These are phyloP conservation scores for Pseudogymnoascus verrucosus DNA, from an alignment of 2,329 filamentous ascomycete genomes.

Conservation along the genomic window DNA sequence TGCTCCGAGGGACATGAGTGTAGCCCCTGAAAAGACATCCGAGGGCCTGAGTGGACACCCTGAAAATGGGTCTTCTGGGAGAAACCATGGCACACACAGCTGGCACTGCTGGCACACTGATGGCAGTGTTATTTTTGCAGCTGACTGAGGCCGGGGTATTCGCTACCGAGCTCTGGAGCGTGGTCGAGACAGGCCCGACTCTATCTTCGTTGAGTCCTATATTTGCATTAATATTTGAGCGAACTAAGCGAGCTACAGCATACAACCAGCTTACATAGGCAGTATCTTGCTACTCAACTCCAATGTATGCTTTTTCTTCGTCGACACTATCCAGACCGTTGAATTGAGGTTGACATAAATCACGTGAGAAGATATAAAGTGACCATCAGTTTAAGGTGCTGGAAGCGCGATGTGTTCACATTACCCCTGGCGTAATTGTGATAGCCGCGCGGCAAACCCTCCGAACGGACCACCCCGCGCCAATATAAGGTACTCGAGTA, in stretches of 20 bases:
- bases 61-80: background rate
- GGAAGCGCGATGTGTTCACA: background rate
- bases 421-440: background rate
- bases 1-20: background rate
- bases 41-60: background rate
- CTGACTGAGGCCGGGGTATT: background rate
- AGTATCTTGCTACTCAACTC: background rate
- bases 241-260: background rate
- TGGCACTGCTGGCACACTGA: background rate
- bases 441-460: background rate
- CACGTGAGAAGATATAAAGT: background rate
- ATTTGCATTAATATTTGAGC: background rate
- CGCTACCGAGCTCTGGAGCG: background rate
- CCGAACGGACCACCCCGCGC: background rate
- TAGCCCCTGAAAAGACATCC: background rate
- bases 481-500: constrained; percentile 1
- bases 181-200: background rate
- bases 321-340: background rate
- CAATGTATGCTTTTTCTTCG: background rate
- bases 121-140: background rate
- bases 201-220: background rate
- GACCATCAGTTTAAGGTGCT: background rate
- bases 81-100: background rate
- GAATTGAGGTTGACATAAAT: background rate
- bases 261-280: background rate